Evolutionary conservation across 2,329 filamentous ascomycete species (phyloP).

Genomic region (Apiospora sp.): DNA sequence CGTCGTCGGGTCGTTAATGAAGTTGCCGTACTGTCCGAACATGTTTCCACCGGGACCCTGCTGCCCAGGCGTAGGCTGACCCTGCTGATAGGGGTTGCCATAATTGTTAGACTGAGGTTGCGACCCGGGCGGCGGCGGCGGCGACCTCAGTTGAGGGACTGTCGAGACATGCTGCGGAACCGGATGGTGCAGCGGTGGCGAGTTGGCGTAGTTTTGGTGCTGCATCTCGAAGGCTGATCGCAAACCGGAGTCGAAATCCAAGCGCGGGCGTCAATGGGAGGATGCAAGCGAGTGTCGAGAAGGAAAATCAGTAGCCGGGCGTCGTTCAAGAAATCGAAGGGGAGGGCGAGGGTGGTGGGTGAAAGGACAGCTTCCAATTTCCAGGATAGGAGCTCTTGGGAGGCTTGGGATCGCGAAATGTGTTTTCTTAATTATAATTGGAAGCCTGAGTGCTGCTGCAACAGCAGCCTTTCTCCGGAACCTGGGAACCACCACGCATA

Average conservation of each 20-base stretch:
- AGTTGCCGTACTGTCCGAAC: conserved; percentile 82
- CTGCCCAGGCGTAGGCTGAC: conserved; percentile 41
- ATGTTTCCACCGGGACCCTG: conserved; percentile 50
- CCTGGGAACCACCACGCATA: neutral
- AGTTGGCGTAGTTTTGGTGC: conserved; percentile 83
- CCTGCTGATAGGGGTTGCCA: conserved; percentile 78
- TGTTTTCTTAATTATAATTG: conserved; percentile 6
- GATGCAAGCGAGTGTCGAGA: conserved; percentile 3
- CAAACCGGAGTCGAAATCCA: neutral
- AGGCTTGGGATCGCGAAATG: conserved; percentile 12
- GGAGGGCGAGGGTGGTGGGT: neutral
- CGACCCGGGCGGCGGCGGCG: conserved; percentile 77
- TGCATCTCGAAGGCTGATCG: conserved; percentile 70
- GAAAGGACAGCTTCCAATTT: neutral
- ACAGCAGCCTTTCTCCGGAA: conserved; percentile 8
- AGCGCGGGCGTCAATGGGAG: neutral
- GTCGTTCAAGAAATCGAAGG: neutral
- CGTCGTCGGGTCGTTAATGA: conserved; percentile 94
- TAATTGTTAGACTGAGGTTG: conserved; percentile 74
- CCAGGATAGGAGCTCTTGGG: neutral
- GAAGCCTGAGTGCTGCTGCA: neutral
- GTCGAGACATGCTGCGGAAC: conserved; percentile 98
- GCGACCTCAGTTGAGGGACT: conserved; percentile 94
- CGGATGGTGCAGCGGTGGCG: conserved; percentile 93
- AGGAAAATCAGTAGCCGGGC: neutral